These are phyloP conservation scores for Lindgomyces ingoldianus DNA, from an alignment of 495 filamentous ascomycete species.

Conservation along the genomic window DNA sequence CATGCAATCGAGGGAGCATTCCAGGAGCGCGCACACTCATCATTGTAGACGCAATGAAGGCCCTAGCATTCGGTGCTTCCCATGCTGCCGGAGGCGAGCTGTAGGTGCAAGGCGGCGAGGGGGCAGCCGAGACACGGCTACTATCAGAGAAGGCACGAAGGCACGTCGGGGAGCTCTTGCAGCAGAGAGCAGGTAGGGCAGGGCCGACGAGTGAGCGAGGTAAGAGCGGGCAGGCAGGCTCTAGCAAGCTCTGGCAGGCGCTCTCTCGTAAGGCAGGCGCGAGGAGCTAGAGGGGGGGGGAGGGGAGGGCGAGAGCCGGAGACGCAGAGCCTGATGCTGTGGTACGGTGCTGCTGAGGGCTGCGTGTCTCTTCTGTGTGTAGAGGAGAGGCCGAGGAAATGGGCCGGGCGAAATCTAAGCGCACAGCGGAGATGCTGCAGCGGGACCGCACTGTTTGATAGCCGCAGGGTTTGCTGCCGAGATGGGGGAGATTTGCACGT, in stretches of 20 bases:
- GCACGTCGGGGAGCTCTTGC: neutral
- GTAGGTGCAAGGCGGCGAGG: conserved; percentile 7
- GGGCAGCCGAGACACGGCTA: conserved; percentile 9
- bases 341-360: conserved; percentile 12
- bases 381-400: neutral
- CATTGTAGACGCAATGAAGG: conserved; percentile 13
- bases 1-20: conserved; percentile 37
- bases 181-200: neutral
- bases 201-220: neutral
- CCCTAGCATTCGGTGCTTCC: conserved; percentile 23
- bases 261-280: conserved; percentile 7
- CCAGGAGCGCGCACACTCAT: conserved; percentile 29
- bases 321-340: conserved; percentile 16
- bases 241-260: neutral
- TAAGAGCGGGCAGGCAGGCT: neutral
- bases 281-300: neutral
- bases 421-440: neutral
- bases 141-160: neutral
- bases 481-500: neutral
- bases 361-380: neutral
- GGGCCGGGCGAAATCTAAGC: neutral
- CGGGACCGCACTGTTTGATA: neutral
- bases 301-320: neutral
- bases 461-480: conserved; percentile 15
- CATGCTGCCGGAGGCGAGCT: conserved; percentile 35